Conservation (phyloP, 164 flowering plant species). For the Kingdonia uniflora region DNA sequence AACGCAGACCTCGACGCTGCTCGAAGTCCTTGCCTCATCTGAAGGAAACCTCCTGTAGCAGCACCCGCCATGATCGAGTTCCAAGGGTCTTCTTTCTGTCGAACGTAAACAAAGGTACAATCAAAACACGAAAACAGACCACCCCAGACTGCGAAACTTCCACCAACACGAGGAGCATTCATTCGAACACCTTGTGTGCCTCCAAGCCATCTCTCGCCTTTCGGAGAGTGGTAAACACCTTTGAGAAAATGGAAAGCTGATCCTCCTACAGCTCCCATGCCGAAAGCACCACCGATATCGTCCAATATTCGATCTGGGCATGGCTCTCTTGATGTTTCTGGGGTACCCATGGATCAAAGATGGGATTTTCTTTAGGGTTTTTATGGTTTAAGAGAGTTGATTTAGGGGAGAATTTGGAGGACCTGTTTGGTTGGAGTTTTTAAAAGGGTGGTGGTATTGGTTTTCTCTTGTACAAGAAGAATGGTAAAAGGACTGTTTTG, state of each 20-base stretch:
- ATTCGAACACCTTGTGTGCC: constrained; percentile 67
- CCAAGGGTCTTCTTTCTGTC: constrained; percentile 94
- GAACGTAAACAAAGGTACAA: constrained; percentile 66
- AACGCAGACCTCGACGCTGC: constrained; percentile 51
- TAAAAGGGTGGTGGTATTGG: no score
- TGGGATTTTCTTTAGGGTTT: no score
- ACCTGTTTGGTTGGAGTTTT: no score
- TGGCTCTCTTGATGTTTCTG: no score
- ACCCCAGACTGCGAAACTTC: constrained; percentile 92
- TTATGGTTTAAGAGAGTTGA: no score
- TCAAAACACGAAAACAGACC: constrained; percentile 78
- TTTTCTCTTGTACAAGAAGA: no score
- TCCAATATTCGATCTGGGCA: constrained; percentile 89
- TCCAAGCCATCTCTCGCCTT: constrained; percentile 48
- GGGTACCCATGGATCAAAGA: no score
- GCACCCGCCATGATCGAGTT: constrained; percentile 85
- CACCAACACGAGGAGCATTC: constrained; percentile 79
- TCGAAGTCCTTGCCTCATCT: constrained; percentile 62
- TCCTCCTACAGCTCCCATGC: constrained; percentile 91
- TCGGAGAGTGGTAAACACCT: constrained; percentile 61
- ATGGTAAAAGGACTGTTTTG: no score
- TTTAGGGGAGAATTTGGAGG: no score
- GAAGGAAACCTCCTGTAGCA: constrained; percentile 80
- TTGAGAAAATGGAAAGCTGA: constrained; percentile 72
- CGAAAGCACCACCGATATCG: constrained; percentile 83